Conservation (phyloP, 257 asterid genomes). For the Fraxinus pennsylvanica region DNA sequence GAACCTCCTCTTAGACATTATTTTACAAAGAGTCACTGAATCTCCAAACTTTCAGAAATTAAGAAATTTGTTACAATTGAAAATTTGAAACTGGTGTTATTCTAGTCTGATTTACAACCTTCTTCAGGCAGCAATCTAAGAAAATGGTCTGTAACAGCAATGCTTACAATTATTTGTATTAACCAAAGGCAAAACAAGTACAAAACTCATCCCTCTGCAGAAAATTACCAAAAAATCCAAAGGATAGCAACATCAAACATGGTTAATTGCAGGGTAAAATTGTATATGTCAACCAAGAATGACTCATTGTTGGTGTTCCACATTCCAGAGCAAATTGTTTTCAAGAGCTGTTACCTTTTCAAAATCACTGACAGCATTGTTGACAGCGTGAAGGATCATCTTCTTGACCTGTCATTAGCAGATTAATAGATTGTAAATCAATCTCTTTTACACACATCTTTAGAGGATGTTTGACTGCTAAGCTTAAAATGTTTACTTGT, state of each 20-base stretch:
- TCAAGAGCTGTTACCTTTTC: constrained; percentile 40
- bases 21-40: too few species aligned
- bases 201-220: background rate
- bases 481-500: too few species aligned
- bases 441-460: background rate
- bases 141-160: background rate
- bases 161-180: background rate
- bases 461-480: background rate
- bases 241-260: background rate
- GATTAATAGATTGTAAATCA: constrained; percentile 2
- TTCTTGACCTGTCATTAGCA: constrained; percentile 65
- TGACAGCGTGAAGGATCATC: constrained; percentile 75
- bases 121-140: background rate
- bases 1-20: too few species aligned
- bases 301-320: constrained; percentile 12
- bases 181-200: background rate
- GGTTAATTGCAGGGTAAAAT: constrained; percentile 11
- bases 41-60: too few species aligned
- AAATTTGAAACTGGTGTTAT: too few species aligned
- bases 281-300: background rate
- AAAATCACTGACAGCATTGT: constrained; percentile 46
- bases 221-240: background rate
- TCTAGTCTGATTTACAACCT: constrained; percentile 1
- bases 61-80: too few species aligned
- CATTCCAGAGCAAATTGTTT: constrained; percentile 3